Evolutionary conservation across 2,329 filamentous ascomycete genomes (phyloP), one percentile per base, ranked within the genome.

Genomic region (Colletotrichum incanum): DNA sequence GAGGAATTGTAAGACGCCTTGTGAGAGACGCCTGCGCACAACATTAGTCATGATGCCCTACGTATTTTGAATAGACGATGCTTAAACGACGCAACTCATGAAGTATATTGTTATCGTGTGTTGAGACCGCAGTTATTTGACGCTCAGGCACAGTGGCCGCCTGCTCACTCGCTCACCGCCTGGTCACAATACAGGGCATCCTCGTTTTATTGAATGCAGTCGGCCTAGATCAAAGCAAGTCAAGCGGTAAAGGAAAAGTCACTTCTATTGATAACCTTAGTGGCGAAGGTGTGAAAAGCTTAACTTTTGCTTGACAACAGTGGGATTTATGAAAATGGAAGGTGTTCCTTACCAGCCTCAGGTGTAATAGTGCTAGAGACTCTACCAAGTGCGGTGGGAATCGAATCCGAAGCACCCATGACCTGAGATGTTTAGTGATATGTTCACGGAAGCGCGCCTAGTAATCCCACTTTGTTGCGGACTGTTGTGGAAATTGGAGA

Each of bases 1-100:
- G 74, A 78, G 58, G 84, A 85, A 74, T 77, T 85, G 72, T 85
- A 81, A 63, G 2, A 9, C 12, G 20, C 37, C 31, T 34, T 18
- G 31, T 31, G 16, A 9, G 16, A 9, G n/a, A 52, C 39, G 47
- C 31, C 28, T 16, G 34, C 47, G 31, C 23, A 41, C 9, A 16
- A n/a, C 23, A 5, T 49, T 63, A 11, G 45, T 41, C 11, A 41
- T 28, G 60, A 63, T 52, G 31, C n/a, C n/a, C 34, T 52, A 41
- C 34, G 8, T 52, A 16, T 63, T 41, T 52, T 41, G 47, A 52
- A 63, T 52, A 52, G 34, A 63, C 12, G n/a, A 50, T 63, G 23
- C 47, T 63, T 41, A 28, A 37, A 39, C 7, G n/a, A 20, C 0
- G 41, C 28, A 9, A 41, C 23, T 28, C 2, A 1, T 37, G 31